Base-by-base conservation (phyloP, 2,329 filamentous ascomycete genomes). In the Chaetomium strumarium region DNA sequence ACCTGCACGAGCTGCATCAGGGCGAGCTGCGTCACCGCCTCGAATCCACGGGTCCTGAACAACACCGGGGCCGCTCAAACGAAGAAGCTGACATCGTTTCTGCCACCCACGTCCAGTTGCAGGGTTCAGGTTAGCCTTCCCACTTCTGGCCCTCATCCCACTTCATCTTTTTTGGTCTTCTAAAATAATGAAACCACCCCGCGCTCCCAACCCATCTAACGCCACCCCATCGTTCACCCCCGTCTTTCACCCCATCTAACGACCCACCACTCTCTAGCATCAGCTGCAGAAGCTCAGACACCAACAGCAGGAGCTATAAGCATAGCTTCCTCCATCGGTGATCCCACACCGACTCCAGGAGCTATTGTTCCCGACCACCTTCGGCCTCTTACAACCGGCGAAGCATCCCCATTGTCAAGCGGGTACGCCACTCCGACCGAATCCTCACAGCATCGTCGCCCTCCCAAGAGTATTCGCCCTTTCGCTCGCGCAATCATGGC, bases 401-500 rank as follows among this genome's bases (percentile, higher is more conserved):
- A 55, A 24, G 46, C 53, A 13, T 55, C 50, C 4, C 46, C 49
- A 24, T 3, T 7, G 10, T 46, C 53, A 17, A 55, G 42, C 47
- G 47, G 47, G 3, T 6, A 5, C 43, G 42, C 36, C 7, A 47
- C 54, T 7, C 47, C 49, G 7, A 41, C 46, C 4, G 17, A 46
- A 1, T 16, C 38, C n/a, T 16, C 33, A 31, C 19, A 45, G 2
- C 42, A 34, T 10, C 46, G 17, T 9, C 50, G 8, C 42, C 38
- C 16, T 20, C 40, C 14, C 19, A 56, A 38, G 16, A 59, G 53
- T 39, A 36, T 62, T 24, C 53, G 55, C 11, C 58, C 58, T n/a
- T 44, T 60, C 38, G 39, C 55, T 17, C 39, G 40, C 50, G 59
- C 58, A 60, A 52, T 57, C 57, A 65, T 65, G 63, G 56, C 62